Evolutionary conservation across 2,329 filamentous ascomycete species (phyloP).

Genomic region (Monascus ruber): DNA sequence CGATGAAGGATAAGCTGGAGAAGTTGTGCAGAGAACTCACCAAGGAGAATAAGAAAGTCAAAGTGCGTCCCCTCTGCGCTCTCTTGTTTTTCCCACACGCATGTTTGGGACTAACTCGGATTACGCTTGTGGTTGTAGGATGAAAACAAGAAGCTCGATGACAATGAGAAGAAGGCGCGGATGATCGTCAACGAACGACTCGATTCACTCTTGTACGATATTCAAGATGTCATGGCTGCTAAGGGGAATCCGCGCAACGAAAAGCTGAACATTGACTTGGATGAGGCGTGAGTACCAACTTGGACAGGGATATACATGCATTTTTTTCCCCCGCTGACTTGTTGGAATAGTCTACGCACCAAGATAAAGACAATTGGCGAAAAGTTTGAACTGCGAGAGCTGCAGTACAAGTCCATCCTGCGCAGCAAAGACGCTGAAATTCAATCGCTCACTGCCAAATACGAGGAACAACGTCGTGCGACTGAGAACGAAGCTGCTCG

Average conservation of each 20-base stretch:
- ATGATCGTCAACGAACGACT: slow-evolving; percentile 77
- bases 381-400: slow-evolving; percentile 88
- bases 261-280: slow-evolving; percentile 73
- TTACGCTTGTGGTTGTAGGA: slow-evolving; percentile 41
- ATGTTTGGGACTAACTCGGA: too few relatives aligned
- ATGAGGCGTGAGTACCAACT: slow-evolving; percentile 63
- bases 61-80: slow-evolving; percentile 45
- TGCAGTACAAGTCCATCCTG: slow-evolving; percentile 85
- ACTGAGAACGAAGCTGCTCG: slow-evolving; percentile 72
- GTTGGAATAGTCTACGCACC: slow-evolving; percentile 43
- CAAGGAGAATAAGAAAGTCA: slow-evolving; percentile 95
- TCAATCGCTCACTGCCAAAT: slow-evolving; percentile 77
- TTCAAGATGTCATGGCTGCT: slow-evolving; percentile 79
- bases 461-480: slow-evolving; percentile 79
- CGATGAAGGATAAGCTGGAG: slow-evolving; percentile 90
- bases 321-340: slow-evolving; percentile 5
- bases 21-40: slow-evolving; percentile 91
- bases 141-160: slow-evolving; percentile 86
- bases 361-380: slow-evolving; percentile 90
- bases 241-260: slow-evolving; percentile 68
- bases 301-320: not conserved
- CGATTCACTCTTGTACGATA: slow-evolving; percentile 65
- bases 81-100: too few relatives aligned
- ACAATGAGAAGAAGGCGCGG: slow-evolving; percentile 71
- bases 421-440: slow-evolving; percentile 94